Evolutionary conservation across 441 rosid species (phyloP).

Genomic region (Daphne laureola): DNA sequence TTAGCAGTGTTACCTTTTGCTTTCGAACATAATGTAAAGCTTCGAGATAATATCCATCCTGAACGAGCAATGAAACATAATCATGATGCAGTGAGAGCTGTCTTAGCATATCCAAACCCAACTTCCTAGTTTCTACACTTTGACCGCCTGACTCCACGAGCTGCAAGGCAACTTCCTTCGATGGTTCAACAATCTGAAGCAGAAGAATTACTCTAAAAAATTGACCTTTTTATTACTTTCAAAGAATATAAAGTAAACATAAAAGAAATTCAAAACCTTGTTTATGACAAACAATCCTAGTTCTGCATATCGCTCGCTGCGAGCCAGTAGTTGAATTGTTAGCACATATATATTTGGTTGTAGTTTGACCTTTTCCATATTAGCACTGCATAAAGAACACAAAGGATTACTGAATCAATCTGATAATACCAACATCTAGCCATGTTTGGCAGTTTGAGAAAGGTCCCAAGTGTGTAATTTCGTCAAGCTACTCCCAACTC

Average conservation of each 20-base stretch:
- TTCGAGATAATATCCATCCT: slow-evolving; percentile 89
- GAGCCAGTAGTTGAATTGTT: slow-evolving; percentile 68
- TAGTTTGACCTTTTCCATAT: slow-evolving; percentile 70
- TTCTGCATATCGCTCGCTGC: slow-evolving; percentile 66
- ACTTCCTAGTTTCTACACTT: slow-evolving; percentile 61
- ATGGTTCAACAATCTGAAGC: slow-evolving; percentile 81
- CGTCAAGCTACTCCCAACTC: no score
- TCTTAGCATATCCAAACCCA: slow-evolving; percentile 90
- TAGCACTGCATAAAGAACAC: slow-evolving; percentile 48
- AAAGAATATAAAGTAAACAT: slow-evolving; percentile 6
- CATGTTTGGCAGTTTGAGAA: no score
- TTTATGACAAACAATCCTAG: slow-evolving; percentile 64
- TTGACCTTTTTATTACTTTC: not conserved
- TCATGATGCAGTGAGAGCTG: slow-evolving; percentile 87
- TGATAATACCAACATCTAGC: no score
- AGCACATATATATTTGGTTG: slow-evolving; percentile 64
- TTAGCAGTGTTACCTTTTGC: slow-evolving; percentile 50
- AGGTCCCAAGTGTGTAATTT: no score
- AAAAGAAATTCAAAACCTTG: slow-evolving; percentile 48
- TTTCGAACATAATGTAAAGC: slow-evolving; percentile 86
- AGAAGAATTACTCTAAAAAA: slow-evolving; percentile 11
- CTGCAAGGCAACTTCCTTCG: slow-evolving; percentile 94
- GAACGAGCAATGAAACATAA: slow-evolving; percentile 60
- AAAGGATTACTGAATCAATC: not conserved
- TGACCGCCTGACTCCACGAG: slow-evolving; percentile 77